A percentile compares a stretch with the other conserved stretches of the same genome.
phyloP scores from a whole-genome alignment of 345 rosid species.

The Eucalyptus urophylla region DNA sequence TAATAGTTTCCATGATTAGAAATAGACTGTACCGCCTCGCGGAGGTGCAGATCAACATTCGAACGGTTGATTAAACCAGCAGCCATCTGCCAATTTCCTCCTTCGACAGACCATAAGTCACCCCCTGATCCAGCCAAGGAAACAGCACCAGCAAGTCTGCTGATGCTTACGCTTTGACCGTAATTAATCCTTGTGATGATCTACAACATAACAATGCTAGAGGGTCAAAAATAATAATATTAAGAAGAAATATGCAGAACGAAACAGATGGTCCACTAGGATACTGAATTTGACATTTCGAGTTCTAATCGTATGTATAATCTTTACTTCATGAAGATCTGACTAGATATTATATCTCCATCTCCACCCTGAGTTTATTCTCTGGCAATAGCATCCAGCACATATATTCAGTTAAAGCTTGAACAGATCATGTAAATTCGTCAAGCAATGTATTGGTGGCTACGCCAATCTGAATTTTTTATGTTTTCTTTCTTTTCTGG shows the following conservation, averaged over 20 bases:
- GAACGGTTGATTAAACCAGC: constrained; percentile 58
- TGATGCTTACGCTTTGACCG: constrained; percentile 70
- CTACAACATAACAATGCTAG: constrained; percentile 13
- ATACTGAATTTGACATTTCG: neutral
- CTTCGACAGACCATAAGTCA: constrained; percentile 82
- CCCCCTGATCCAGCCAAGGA: constrained; percentile 93
- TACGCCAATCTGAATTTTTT: neutral
- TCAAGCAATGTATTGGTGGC: neutral
- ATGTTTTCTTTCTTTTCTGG: neutral
- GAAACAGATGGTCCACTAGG: neutral
- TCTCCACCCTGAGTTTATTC: neutral
- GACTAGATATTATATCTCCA: neutral
- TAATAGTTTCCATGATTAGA: constrained; percentile 46
- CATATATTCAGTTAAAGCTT: neutral
- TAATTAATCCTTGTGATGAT: constrained; percentile 86
- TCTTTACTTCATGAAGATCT: neutral
- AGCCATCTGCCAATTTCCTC: constrained; percentile 97
- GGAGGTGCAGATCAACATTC: constrained; percentile 53
- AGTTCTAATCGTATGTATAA: neutral
- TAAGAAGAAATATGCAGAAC: neutral
- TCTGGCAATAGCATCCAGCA: neutral
- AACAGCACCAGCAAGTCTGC: constrained; percentile 95
- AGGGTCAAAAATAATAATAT: neutral
- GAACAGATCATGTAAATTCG: neutral
- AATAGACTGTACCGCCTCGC: constrained; percentile 51